Base-by-base conservation (phyloP, 2,329 filamentous ascomycete species). In the Hymenoscyphus scutula region DNA sequence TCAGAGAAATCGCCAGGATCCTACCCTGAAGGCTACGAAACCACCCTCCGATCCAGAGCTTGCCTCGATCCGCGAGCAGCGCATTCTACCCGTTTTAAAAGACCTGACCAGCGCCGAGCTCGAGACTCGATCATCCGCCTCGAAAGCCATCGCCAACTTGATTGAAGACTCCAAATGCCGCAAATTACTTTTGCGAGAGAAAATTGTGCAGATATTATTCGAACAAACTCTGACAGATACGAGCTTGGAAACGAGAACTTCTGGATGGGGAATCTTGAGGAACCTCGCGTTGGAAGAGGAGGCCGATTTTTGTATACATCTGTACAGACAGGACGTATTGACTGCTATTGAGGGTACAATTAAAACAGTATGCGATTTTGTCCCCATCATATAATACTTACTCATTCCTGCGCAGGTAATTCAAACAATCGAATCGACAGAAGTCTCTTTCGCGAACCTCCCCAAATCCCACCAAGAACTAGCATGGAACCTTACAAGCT, bases 221-320 rank as follows among this genome's bases (percentile, higher is more conserved):
- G 85, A 81, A 34, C 84, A 89, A 77, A 88, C 85, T 32, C 75
- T 89, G 61, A 86, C 84, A 27, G 87, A 90, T 71, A 77, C 81
- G 41, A 84, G 80, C 62, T 77, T 88, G 59, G 86, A 89, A 74
- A 85, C 84, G 68, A 80, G 84, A 56, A 83, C 85, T 53, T 84
- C 86, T 23, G 87, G 85, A n/a, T 90, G 87, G 87, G 82, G 83
- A 13, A 87, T 89, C 66, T 76, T 90, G 59, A 80, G 82, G 66
- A 81, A 84, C 51, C 77, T 90, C 59, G 83, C 82, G 1, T 77
- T 83, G 65, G 83, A 88, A 70, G 87, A 89, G 72, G 86, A 88
- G 68, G 77, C 82, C 13, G 87, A 89, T 69, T 89, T 89, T 63
- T 87, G 85, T 65, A 77, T 89, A 23, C 86, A 89, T 68, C 73